Base-by-base conservation (phyloP, 2,329 filamentous ascomycete species). In the Diaporthe sp. region DNA sequence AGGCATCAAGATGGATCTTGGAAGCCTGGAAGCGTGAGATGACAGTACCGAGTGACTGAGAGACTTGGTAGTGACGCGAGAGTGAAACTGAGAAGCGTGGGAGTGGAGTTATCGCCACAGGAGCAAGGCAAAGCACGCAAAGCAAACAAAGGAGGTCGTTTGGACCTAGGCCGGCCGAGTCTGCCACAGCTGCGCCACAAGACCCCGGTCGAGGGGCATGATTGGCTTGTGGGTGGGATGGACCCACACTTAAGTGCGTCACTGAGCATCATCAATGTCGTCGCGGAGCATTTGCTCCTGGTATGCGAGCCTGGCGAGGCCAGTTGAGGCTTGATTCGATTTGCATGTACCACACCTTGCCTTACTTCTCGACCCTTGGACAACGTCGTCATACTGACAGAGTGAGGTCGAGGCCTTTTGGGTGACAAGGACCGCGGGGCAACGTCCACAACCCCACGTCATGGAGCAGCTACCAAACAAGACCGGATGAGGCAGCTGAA, bases 371-470 rank as follows among this genome's bases (percentile, higher is more conserved):
- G 7, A 12, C 30, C 63, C 32, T 66, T 27, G 63, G 44, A 25
- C 39, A 53, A 68, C 63, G 63, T 68, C 63, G 63, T 68, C 63
- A 68, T 68, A 53, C 47, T 68, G 63, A 68, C 63, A 68, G 63
- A 47, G 39, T 25, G 32, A 53, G 44, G 13, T 12, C 15, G 32
- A 53, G 32, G 10, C 15, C 30, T 5, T 37, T 50, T 50, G 61
- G 30, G 25, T 13, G 59, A 44, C 10, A 30, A 32, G 13, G n/a
- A 22, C 22, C 32, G 63, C 51, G 63, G 44, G 32, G 63, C 44
- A 66, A 22, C 44, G 9, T 22, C 63, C 63, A 68, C 63, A 39
- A 68, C 47, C 63, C 44, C 61, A 66, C 63, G 63, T 68, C 63
- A 68, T 68, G 63, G 59, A n/a, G 32, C 35, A 39, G 17, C 10